Percentiles rank a stretch among this genome's conserved stretches.
These are phyloP conservation scores for Cyberlindnera sargentensis DNA, from an alignment of 805 yeast species.

Conservation along the genomic window DNA sequence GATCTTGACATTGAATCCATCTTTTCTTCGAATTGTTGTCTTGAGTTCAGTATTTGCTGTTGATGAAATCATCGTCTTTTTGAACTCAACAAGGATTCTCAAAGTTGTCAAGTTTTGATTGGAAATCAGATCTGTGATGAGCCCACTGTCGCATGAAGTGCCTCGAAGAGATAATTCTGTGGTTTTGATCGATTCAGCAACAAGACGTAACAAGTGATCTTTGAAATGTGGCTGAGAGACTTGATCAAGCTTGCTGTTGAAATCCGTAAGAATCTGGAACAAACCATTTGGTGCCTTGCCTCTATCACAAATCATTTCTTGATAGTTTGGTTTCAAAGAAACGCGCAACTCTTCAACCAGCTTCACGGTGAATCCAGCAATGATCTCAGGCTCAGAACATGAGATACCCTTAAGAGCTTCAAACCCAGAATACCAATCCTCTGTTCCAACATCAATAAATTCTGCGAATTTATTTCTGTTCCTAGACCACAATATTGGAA, in stretches of 20 bases:
- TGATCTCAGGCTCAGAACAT: slow-evolving; percentile 3
- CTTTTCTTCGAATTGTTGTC: background rate
- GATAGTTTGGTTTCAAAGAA: slow-evolving; percentile 7
- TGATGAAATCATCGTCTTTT: slow-evolving; percentile 11
- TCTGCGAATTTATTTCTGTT: slow-evolving; percentile 30
- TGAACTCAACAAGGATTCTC: slow-evolving; percentile 39
- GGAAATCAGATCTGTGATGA: slow-evolving; percentile 51
- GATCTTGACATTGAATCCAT: slow-evolving; percentile 8
- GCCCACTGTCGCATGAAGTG: slow-evolving; percentile 26
- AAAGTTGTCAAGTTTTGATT: slow-evolving; percentile 55
- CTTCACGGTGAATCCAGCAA: slow-evolving; percentile 5
- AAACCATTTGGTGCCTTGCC: slow-evolving; percentile 4
- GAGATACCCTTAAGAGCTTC: slow-evolving; percentile 4
- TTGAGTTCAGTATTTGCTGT: slow-evolving; percentile 2
- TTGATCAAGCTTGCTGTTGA: slow-evolving; percentile 22
- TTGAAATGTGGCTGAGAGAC: slow-evolving; percentile 25
- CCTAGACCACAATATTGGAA: slow-evolving; percentile 62
- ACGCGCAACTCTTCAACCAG: slow-evolving; percentile 5
- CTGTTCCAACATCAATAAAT: slow-evolving; percentile 4
- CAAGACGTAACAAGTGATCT: slow-evolving; percentile 24
- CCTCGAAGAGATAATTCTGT: slow-evolving; percentile 64
- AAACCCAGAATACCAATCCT: slow-evolving; percentile 16
- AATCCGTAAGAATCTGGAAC: slow-evolving; percentile 3
- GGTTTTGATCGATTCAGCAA: slow-evolving; percentile 55
- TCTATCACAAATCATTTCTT: slow-evolving; percentile 1